Evolutionary conservation across 2,329 filamentous ascomycete genomes (phyloP).

Genomic region (Phyllosticta capitalensis): DNA sequence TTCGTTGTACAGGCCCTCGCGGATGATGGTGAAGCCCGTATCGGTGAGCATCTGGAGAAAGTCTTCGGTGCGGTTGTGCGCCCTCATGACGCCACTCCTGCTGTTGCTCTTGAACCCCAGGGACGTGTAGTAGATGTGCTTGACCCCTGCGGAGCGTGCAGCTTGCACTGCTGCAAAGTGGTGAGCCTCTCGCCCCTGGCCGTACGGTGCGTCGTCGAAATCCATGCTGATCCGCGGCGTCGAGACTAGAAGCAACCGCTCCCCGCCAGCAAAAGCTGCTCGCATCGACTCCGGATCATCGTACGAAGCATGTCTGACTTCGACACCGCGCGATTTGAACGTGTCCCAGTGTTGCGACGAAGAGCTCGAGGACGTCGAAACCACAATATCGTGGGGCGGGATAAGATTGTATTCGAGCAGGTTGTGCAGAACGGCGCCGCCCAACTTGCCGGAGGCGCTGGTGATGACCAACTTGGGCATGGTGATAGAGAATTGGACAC

Average conservation of each 20-base stretch:
- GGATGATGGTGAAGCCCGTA: slow-evolving; percentile 27
- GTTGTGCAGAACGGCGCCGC: slow-evolving; percentile 33
- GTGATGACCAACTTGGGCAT: slow-evolving; percentile 28
- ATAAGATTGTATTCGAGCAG: slow-evolving; percentile 34
- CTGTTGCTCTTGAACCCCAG: slow-evolving; percentile 34
- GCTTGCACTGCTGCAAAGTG: slow-evolving; percentile 36
- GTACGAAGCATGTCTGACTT: slow-evolving; percentile 23
- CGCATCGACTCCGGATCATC: slow-evolving; percentile 4
- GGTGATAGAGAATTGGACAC: background rate
- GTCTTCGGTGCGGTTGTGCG: slow-evolving; percentile 37
- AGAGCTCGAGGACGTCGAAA: slow-evolving; percentile 20
- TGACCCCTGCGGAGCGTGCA: slow-evolving; percentile 30
- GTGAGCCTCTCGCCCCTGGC: slow-evolving; percentile 35
- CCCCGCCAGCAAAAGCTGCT: slow-evolving; percentile 28
- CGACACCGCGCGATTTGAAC: slow-evolving; percentile 23
- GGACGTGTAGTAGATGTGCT: slow-evolving; percentile 39
- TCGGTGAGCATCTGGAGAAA: slow-evolving; percentile 25
- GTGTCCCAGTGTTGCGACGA: slow-evolving; percentile 17
- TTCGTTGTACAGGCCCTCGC: slow-evolving; percentile 39
- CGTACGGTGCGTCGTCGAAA: slow-evolving; percentile 32
- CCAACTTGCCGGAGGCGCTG: slow-evolving; percentile 38
- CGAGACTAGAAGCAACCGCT: slow-evolving; percentile 38
- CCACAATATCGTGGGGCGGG: slow-evolving; percentile 28
- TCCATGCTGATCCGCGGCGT: slow-evolving; percentile 35
- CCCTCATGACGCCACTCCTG: slow-evolving; percentile 36